A percentile compares a stretch with the other conserved stretches of the same genome.
Conservation (phyloP, 176 grass and related monocot species). For the Oryza punctata region DNA sequence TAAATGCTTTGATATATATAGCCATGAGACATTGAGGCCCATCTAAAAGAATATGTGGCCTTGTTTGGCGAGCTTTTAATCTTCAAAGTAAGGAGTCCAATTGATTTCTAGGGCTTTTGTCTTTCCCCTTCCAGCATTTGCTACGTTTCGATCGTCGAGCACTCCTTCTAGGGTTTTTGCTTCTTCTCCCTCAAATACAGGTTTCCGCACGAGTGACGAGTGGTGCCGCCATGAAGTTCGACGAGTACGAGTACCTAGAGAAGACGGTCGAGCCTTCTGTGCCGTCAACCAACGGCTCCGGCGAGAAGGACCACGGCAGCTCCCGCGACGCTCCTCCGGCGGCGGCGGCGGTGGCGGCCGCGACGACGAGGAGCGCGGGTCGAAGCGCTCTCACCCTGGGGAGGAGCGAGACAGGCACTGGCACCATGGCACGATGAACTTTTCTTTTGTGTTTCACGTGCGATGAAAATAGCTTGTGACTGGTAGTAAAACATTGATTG, state of each 20-base stretch:
- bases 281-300: slow-evolving; percentile 50
- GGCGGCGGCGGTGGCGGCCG: slow-evolving; percentile 40
- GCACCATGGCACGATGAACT: too few relatives aligned
- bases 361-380: slow-evolving; percentile 53
- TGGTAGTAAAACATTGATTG: too few relatives aligned
- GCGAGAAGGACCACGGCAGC: slow-evolving; percentile 64
- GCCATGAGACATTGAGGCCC: too few relatives aligned
- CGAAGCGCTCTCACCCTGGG: slow-evolving; percentile 75
- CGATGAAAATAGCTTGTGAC: too few relatives aligned
- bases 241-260: slow-evolving; percentile 97
- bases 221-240: slow-evolving; percentile 71
- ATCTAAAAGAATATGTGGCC: too few relatives aligned
- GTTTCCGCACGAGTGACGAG: background rate
- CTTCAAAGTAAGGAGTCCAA: background rate
- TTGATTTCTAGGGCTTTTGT: slow-evolving; percentile 39
- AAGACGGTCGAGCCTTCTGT: slow-evolving; percentile 74
- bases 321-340: slow-evolving; percentile 47
- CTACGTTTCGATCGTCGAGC: background rate
- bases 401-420: too few relatives aligned
- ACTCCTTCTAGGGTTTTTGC: slow-evolving; percentile 47
- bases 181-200: background rate
- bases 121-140: background rate
- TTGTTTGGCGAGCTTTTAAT: background rate
- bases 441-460: too few relatives aligned
- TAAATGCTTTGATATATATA: too few relatives aligned